Percentiles rank a stretch among this genome's conserved stretches.
These are phyloP conservation scores for Nepenthes mirabilis DNA, from an alignment of 148 eudicot genomes.

Conservation along the genomic window DNA sequence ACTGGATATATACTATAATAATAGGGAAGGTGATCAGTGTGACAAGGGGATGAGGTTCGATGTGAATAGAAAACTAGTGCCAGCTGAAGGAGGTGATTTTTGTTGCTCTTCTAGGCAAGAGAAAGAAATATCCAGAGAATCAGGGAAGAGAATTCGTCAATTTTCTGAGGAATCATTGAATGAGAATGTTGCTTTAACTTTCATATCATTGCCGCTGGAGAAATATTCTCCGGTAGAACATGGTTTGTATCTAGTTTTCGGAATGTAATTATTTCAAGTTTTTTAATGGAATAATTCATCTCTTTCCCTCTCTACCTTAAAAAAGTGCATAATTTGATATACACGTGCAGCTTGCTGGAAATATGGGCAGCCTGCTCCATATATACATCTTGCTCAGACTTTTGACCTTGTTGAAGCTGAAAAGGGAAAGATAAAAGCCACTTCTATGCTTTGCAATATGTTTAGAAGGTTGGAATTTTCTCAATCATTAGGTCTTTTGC, in stretches of 20 bases:
- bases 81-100: conserved; percentile 17
- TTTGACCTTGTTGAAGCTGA: conserved; percentile 83
- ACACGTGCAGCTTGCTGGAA: conserved; percentile 85
- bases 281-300: neutral
- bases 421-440: conserved; percentile 89
- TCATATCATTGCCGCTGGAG: conserved; percentile 54
- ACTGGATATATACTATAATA: conserved; percentile 52
- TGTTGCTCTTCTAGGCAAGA: conserved; percentile 19
- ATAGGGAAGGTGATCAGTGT: conserved; percentile 13
- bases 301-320: conserved; percentile 3
- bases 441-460: conserved; percentile 93
- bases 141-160: conserved; percentile 13
- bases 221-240: conserved; percentile 69
- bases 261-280: neutral
- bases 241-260: conserved; percentile 37
- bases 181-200: conserved; percentile 20
- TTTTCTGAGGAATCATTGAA: conserved; percentile 9
- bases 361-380: conserved; percentile 80
- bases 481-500: neutral
- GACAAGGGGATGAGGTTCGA: conserved; percentile 18
- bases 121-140: conserved; percentile 15
- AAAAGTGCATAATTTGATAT: conserved; percentile 10
- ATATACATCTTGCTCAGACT: conserved; percentile 77
- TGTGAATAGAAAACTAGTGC: conserved; percentile 11
- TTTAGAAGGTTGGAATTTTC: conserved; percentile 63